phyloP scores from a whole-genome alignment of 78 protist genomes.

The slime mould (Dictyostelium discoideum) region dicty_2.7 NC_007089.4:691001-691500 shows the following conservation, averaged over 20 bases:
- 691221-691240: slow-evolving; percentile 18
- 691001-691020: background rate
- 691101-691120: background rate
- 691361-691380: background rate
- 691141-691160: background rate
- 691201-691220: slow-evolving; percentile 12
- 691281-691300: background rate
- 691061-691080: background rate
- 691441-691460: slow-evolving; percentile 18
- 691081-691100: background rate
- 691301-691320: background rate
- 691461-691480: slow-evolving; percentile 22
- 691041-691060: background rate
- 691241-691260: slow-evolving; percentile 63
- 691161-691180: slow-evolving; percentile 8
- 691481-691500: slow-evolving; percentile 47
- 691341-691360: background rate
- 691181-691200: background rate
- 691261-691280: slow-evolving; percentile 44
- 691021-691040: background rate
- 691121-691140: background rate
- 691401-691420: slow-evolving; percentile 46
- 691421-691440: slow-evolving; percentile 14
- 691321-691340: background rate
- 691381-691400: slow-evolving; percentile 37